A percentile compares a stretch with the other conserved stretches of the same genome.
These are phyloP conservation scores for Elongisporangium senticosum DNA, from an alignment of 352 stramenopile species.

Conservation along the genomic window DNA sequence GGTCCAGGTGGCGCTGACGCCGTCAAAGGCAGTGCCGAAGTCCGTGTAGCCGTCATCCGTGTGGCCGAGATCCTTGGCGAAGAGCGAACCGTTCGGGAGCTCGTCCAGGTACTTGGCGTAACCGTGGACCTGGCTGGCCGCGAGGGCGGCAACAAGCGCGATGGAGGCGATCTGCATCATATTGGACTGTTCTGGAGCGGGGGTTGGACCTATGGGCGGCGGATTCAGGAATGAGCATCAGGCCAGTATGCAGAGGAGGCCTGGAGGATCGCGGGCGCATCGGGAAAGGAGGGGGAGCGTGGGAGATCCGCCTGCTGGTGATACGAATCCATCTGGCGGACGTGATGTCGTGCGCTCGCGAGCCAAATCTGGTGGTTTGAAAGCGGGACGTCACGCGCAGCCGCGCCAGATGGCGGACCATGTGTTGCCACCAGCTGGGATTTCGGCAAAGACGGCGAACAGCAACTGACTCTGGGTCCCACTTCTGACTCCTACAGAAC, in stretches of 20 bases:
- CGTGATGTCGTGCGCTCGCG: background rate
- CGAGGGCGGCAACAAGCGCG: conserved; percentile 1
- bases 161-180: background rate
- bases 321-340: background rate
- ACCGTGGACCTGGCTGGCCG: background rate
- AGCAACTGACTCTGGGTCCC: background rate
- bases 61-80: conserved; percentile 10
- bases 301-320: background rate
- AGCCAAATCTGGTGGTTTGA: background rate
- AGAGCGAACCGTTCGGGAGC: conserved; percentile 11
- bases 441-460: background rate
- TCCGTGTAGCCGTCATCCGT: conserved; percentile 2
- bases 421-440: background rate
- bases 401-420: background rate
- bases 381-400: background rate
- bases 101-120: conserved; percentile 11
- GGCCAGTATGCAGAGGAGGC: background rate
- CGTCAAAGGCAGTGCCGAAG: conserved; percentile 7
- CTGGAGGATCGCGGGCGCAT: background rate
- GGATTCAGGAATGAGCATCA: background rate
- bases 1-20: conserved; percentile 4
- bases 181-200: background rate
- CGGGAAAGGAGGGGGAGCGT: background rate
- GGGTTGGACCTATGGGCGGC: background rate
- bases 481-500: background rate